A percentile compares a stretch with the other conserved stretches of the same genome.
Evolutionary conservation across 176 grass and related monocot genomes (phyloP).

Genomic region (Oryza nivara): DNA sequence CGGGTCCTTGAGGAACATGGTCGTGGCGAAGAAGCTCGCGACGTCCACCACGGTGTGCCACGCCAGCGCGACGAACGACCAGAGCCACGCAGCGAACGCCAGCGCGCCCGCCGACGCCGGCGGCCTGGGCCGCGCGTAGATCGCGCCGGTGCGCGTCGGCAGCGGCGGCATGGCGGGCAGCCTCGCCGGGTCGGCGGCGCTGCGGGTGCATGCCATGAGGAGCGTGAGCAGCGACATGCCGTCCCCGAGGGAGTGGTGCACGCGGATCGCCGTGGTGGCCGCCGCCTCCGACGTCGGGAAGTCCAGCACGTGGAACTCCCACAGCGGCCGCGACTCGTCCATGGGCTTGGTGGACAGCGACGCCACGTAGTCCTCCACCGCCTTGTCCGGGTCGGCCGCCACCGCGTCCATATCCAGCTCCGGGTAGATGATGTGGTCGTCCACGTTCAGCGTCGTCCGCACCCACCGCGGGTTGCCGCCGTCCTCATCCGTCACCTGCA

Average conservation of each 20-base stretch:
- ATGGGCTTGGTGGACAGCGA: conserved; percentile 62
- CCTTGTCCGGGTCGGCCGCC: conserved; percentile 50
- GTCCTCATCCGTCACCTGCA: conserved; percentile 52
- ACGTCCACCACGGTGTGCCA: conserved; percentile 78
- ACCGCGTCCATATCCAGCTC: conserved; percentile 38
- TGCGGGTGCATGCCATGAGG: conserved; percentile 80
- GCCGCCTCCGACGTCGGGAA: conserved; percentile 74
- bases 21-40: conserved; percentile 54
- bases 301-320: conserved; percentile 94
- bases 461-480: conserved; percentile 55
- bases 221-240: conserved; percentile 92
- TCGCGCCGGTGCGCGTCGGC: conserved; percentile 48
- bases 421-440: conserved; percentile 71
- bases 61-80: conserved; percentile 49
- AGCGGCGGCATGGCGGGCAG: conserved; percentile 53
- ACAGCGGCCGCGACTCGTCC: conserved; percentile 66
- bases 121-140: conserved; percentile 46
- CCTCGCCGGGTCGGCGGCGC: conserved; percentile 57
- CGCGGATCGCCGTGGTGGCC: conserved; percentile 62
- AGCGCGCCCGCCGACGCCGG: conserved; percentile 30
- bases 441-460: conserved; percentile 58
- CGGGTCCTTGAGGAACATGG: conserved; percentile 60
- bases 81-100: conserved; percentile 36
- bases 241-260: conserved; percentile 91
- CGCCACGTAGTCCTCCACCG: conserved; percentile 85